Percentiles rank a stretch among this genome's conserved stretches.
Evolutionary conservation across 306 rosid species (phyloP).

Genomic region (Cucurbita pepo): DNA sequence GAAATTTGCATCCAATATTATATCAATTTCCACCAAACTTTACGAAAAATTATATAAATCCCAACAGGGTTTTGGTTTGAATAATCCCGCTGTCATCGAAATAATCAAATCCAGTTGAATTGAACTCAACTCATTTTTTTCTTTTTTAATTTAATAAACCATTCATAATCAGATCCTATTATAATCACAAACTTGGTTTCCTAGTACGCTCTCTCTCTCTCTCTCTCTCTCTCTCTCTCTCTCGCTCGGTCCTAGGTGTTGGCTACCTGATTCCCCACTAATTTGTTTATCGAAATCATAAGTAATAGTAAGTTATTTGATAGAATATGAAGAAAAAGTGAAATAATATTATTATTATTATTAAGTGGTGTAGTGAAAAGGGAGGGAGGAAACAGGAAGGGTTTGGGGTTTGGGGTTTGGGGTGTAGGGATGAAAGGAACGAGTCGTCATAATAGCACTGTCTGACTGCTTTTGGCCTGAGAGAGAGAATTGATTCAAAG

Average conservation of each 20-base stretch:
- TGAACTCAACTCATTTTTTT: background rate
- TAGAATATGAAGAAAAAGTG: too few species aligned
- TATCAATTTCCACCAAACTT: background rate
- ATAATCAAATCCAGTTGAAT: background rate
- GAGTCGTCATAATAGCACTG: slow-evolving; percentile 67
- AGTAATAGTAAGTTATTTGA: too few species aligned
- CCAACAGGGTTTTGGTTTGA: background rate
- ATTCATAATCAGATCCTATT: background rate
- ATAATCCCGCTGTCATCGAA: slow-evolving; percentile 2
- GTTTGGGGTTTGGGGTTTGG: slow-evolving; percentile 25
- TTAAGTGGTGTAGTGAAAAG: background rate
- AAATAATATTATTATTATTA: too few species aligned
- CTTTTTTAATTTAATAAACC: background rate
- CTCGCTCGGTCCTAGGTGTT: too few species aligned
- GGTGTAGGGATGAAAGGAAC: slow-evolving; percentile 60
- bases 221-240: background rate
- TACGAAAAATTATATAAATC: background rate
- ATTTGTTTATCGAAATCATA: too few species aligned
- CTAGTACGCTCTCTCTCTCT: slow-evolving; percentile 2
- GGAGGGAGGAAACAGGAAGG: background rate
- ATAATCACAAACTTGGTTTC: background rate
- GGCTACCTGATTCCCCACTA: too few species aligned
- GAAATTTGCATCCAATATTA: background rate
- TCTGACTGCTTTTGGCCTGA: slow-evolving; percentile 77
- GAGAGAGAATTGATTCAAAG: slow-evolving; percentile 80